These are phyloP conservation scores for Earliella scabrosa DNA, from an alignment of 1,284 basidiomycete genomes.

Conservation along the genomic window DNA sequence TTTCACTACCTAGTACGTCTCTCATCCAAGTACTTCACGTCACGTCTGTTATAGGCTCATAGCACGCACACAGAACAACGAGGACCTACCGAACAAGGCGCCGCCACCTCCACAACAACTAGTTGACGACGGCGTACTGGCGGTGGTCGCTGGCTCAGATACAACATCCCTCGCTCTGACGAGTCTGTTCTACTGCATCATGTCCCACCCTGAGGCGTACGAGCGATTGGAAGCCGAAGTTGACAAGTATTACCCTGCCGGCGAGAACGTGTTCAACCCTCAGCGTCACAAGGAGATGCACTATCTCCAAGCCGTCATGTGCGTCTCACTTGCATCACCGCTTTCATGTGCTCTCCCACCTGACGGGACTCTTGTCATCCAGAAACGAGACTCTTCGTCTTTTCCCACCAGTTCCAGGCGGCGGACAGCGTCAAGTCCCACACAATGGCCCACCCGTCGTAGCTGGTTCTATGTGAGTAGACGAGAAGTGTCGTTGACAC, in stretches of 20 bases:
- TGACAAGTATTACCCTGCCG: constrained; percentile 31
- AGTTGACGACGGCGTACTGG: constrained; percentile 19
- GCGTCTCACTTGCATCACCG: neutral
- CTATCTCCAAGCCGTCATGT: constrained; percentile 38
- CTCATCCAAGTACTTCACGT: neutral
- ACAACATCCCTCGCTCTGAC: constrained; percentile 31
- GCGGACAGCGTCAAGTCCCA: constrained; percentile 47
- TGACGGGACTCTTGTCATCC: too few relatives aligned
- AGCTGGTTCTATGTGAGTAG: neutral
- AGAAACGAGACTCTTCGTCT: constrained; percentile 65
- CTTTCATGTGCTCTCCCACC: neutral
- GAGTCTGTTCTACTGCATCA: constrained; percentile 26
- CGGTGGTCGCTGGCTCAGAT: constrained; percentile 36
- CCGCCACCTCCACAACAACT: constrained; percentile 12
- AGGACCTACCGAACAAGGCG: constrained; percentile 20
- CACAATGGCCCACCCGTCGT: constrained; percentile 3
- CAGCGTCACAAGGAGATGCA: constrained; percentile 28
- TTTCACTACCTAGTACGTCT: constrained; percentile 25
- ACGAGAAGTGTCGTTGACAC: too few relatives aligned
- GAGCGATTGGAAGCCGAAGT: constrained; percentile 30
- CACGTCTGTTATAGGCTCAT: neutral
- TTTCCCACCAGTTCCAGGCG: constrained; percentile 54
- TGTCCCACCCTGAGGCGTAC: constrained; percentile 24
- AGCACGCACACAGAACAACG: constrained; percentile 19
- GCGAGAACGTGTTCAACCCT: constrained; percentile 26